Evolutionary conservation across 352 stramenopile species (phyloP), one percentile per base, ranked within the genome.

Genomic region (Phytophthora hybrid): DNA sequence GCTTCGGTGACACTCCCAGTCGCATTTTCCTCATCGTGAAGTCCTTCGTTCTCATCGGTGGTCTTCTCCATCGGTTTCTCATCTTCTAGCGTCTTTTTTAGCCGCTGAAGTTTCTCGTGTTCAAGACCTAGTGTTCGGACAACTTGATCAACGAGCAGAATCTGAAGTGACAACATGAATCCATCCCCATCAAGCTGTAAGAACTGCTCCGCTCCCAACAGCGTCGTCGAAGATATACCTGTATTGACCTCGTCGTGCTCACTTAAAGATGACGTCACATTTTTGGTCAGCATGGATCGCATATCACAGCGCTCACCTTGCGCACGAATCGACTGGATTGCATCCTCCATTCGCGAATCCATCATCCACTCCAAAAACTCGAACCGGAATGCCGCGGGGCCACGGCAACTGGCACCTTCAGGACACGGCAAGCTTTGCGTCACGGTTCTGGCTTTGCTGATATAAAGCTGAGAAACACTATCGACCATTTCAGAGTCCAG

Each of bases 281-380:
- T 88, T 14, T 70, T 87, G n/a, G 71, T 61, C 41, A 78, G n/a
- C 86, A 96, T 93, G 0, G 89, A 91, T 13, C 68, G 71, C 78
- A 94, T 85, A 66, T 96, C 88, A 54, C 85, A 94, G 3, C 88
- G 85, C 58, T 90, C 82, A 44, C 79, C 76, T 58, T 96, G 89
- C 2, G 67, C 69, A 46, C 89, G 59, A n/a, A 92, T 93, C 13
- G 82, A 86, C 44, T 92, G 70, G 8, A 93, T 82, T 5, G 85
- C 81, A 58, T 96, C 87, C 56, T 86, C 78, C 57, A 93, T 66
- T 34, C 85, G 67, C 2, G 83, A 83, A 71, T 96, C 88, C 23
- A 93, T 89, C 31, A 86, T 81, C 89, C 90, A 95, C 69, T 97
- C 90, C 9, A 89, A 79, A 29, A 94, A 97, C 61, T 96, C 90